Evolutionary conservation across 805 yeast species (phyloP), one percentile per base, ranked within the genome.

Genomic region (Saccharomycopsis malanga): DNA sequence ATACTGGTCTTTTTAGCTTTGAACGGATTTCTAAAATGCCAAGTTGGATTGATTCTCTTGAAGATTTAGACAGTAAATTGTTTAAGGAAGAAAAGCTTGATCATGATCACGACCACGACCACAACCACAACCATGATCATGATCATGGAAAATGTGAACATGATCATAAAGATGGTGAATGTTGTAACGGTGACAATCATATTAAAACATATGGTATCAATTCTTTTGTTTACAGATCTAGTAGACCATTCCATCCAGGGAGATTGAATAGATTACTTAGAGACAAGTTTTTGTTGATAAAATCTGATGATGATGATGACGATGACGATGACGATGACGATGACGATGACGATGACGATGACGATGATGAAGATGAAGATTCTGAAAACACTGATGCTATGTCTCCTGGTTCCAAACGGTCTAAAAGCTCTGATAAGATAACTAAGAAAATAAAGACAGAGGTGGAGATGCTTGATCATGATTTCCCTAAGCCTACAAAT

Each of bases 161-260:
- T 25, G 35, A 35, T 20, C 24, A 15, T 24, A 21, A 27, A 14
- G 34, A n/a, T 25, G 2, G 22, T n/a, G 15, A 21, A 9, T 10
- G 32, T 24, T 25, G 15, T 38, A 14, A 27, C 17, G 4, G 12
- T 9, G 24, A 21, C 22, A 20, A 25, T 18, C 17, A 23, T 29
- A 29, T 50, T 9, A 34, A 34, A 3, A 48, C 48, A 10, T 71
- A 71, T 54, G 73, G 72, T 32, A 69, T 71, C 29, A 68, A 63
- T 53, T 67, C 66, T 46, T 71, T 71, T 53, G 63, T 71, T 14
- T 71, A 71, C 55, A 53, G 56, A 29, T 59, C 72, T 2, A 58
- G 72, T 42, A 63, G 58, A 37, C 75, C 76, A 20, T 71, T 71
- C 53, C 74, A 71, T 53, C 76, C 75, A 9, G 67, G 64, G 48